Base-by-base conservation (phyloP, 2,329 filamentous ascomycete species). In the Cryphonectria japonica region DNA sequence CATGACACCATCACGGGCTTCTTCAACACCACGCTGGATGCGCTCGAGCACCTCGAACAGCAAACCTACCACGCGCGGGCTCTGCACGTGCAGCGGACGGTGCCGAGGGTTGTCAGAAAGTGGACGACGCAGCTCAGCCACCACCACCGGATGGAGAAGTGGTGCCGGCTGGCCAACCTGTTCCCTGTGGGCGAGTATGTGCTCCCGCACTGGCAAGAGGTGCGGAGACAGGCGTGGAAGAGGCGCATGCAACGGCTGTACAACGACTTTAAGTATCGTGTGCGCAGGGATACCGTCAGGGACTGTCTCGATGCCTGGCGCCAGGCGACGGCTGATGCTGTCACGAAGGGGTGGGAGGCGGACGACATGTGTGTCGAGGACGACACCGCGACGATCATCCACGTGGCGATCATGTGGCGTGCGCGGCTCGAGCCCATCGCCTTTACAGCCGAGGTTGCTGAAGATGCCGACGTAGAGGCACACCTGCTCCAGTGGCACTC, bases 391-490 rank as follows among this genome's bases (percentile, higher is more conserved):
- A 73, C 77, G 37, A 67, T 79, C 52, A 72, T 70, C 67, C 76
- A 75, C 62, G 75, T 73, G 22, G 68, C 77, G 11, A 64, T 72
- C 4, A 69, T 73, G 65, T 79, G 78, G 78, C 64, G 52, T 8
- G 50, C 71, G 13, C 71, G 69, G 66, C 11, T 71, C 75, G 22
- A 71, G 69, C 9, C 67, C 34, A 26, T 71, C 72, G 14, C 69
- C 69, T 73, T 75, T 54, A 72, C 77, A 16, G 50, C 62, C 11
- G 70, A 76, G 61, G 71, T 76, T 8, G 78, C 78, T 32, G 75
- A 75, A 29, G 76, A 76, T 75, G 69, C 76, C 14, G 77, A 78
- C 57, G 57, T 74, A 22, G 76, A 80, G 37, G 75, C 76, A 19
- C 76, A 76, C 57, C 71, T 71, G 61, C 70, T 70, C 2, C 74